Percentiles rank a stretch among this genome's conserved stretches.
These are phyloP conservation scores for Solanum medicagineum DNA, from an alignment of 257 asterid genomes.

Conservation along the genomic window DNA sequence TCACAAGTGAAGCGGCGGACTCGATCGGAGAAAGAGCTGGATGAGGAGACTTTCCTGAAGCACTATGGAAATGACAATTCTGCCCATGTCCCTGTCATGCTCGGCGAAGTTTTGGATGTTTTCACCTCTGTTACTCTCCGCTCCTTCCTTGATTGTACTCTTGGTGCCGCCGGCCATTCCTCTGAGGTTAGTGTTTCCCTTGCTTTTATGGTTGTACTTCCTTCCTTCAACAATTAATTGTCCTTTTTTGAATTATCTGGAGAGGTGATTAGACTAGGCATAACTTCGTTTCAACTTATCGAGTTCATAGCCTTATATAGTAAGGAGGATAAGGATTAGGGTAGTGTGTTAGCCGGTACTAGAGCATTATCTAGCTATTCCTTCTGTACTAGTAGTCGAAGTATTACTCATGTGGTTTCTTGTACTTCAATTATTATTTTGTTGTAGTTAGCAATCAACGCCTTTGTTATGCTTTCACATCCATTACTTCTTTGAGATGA, in stretches of 20 bases:
- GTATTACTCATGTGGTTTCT: neutral
- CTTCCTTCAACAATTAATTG: neutral
- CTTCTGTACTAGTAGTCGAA: neutral
- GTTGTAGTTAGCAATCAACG: neutral
- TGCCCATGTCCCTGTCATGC: constrained; percentile 77
- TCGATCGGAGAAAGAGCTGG: constrained; percentile 68
- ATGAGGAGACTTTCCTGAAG: constrained; percentile 47
- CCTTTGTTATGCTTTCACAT: neutral
- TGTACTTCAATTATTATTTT: neutral
- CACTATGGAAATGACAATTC: constrained; percentile 39
- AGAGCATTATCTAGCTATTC: neutral
- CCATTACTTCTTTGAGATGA: neutral
- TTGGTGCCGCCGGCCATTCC: constrained; percentile 94
- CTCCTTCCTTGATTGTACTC: constrained; percentile 90
- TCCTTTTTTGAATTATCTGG: neutral
- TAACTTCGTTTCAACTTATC: neutral
- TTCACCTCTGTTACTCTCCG: constrained; percentile 46
- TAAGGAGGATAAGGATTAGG: neutral
- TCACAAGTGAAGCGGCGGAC: constrained; percentile 63
- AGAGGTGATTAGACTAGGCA: neutral
- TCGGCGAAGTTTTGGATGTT: constrained; percentile 79
- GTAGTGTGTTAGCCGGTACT: neutral
- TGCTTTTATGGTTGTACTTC: neutral
- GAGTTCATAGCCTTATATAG: neutral
- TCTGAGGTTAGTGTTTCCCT: constrained; percentile 36